A percentile compares a stretch with the other conserved stretches of the same genome.
Evolutionary conservation across 1,284 basidiomycete species (phyloP).

Genomic region (Polyporus tsugae): DNA sequence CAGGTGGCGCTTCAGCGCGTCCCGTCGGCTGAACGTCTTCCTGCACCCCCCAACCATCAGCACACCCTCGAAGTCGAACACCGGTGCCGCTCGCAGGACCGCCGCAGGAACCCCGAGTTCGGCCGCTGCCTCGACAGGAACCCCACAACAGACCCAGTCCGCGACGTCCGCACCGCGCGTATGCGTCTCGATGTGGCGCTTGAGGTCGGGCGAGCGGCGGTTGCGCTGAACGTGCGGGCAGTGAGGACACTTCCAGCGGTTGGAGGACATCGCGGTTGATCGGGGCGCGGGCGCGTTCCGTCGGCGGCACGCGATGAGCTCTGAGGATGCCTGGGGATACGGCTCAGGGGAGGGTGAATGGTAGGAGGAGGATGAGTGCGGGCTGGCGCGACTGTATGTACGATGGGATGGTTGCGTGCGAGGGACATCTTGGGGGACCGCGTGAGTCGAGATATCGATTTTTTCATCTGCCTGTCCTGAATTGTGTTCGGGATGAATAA

Average conservation of each 20-base stretch:
- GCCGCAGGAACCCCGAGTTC: constrained; percentile 3
- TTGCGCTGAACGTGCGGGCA: constrained; percentile 43
- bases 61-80: constrained; percentile 31
- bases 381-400: neutral
- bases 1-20: constrained; percentile 64
- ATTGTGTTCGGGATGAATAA: neutral
- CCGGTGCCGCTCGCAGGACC: neutral
- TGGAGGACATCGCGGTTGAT: neutral
- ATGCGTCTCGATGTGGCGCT: constrained; percentile 62
- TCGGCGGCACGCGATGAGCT: neutral
- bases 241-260: constrained; percentile 20
- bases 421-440: neutral
- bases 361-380: neutral
- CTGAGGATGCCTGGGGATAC: neutral
- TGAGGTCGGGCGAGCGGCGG: constrained; percentile 59
- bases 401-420: neutral
- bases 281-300: neutral
- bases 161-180: constrained; percentile 44
- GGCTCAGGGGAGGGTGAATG: neutral
- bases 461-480: neutral
- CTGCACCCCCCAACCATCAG: constrained; percentile 52
- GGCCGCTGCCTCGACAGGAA: neutral
- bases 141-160: constrained; percentile 21
- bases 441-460: neutral
- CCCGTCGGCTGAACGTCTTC: constrained; percentile 59